These are phyloP conservation scores for Nemophila menziesii DNA, from an alignment of 257 asterid species.

Conservation along the genomic window DNA sequence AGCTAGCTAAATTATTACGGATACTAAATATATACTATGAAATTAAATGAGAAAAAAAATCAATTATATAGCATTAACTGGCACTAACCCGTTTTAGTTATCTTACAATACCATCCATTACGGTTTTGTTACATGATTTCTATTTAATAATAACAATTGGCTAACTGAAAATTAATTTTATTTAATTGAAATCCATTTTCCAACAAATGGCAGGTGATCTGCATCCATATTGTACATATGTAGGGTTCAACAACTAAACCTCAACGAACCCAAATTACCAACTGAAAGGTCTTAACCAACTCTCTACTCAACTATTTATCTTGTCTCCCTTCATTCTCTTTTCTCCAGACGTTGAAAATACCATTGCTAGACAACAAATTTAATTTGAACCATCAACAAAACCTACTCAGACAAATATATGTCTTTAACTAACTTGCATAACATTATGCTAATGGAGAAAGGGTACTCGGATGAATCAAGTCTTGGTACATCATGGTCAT, in stretches of 20 bases:
- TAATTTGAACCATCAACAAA: background rate
- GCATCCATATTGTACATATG: slow-evolving; percentile 23
- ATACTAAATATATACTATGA: too few species aligned
- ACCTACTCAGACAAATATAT: background rate
- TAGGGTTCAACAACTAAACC: slow-evolving; percentile 37
- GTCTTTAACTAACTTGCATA: background rate
- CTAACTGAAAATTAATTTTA: background rate
- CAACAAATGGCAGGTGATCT: slow-evolving; percentile 34
- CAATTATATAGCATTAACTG: too few species aligned
- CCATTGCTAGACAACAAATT: background rate
- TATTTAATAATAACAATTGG: too few species aligned
- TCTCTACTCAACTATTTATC: background rate
- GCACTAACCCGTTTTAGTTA: too few species aligned
- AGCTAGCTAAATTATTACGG: too few species aligned
- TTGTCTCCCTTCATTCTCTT: too few species aligned
- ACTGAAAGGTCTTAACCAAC: slow-evolving; percentile 10
- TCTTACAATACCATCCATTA: too few species aligned
- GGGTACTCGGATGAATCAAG: background rate
- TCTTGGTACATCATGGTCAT: slow-evolving; percentile 4
- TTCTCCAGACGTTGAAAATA: background rate
- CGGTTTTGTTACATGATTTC: too few species aligned
- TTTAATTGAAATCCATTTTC: background rate
- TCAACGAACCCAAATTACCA: slow-evolving; percentile 15
- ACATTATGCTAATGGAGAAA: background rate
- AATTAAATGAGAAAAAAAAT: too few species aligned